Evolutionary conservation across 2,329 filamentous ascomycete species (phyloP).

Genomic region (Fusarium subglutinans): DNA sequence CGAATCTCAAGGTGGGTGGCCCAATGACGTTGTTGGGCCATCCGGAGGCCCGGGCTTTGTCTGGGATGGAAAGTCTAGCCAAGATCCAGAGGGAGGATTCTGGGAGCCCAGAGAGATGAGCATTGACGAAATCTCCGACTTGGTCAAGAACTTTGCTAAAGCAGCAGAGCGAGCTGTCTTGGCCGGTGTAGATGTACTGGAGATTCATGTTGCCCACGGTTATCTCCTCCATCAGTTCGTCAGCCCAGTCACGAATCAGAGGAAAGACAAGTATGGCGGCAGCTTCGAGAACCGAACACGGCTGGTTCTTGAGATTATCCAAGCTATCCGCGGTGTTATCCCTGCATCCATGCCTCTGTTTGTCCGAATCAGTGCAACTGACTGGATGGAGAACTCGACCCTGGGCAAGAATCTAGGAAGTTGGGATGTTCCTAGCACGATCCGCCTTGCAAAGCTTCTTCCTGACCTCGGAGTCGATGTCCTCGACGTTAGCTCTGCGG

Average conservation of each 20-base stretch:
- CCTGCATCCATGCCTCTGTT: not conserved
- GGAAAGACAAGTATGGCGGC: not conserved
- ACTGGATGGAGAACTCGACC: not conserved
- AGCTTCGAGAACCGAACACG: not conserved
- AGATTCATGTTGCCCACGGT: not conserved
- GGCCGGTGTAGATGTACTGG: not conserved
- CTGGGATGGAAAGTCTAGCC: not conserved
- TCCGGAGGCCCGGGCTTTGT: not conserved
- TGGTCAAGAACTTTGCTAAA: not conserved
- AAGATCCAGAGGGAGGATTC: not conserved
- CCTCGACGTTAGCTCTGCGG: not conserved
- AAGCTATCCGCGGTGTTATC: not conserved
- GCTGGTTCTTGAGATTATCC: not conserved
- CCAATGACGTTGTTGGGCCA: not conserved
- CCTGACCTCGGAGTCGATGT: not conserved
- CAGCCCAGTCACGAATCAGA: not conserved
- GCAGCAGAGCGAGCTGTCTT: not conserved
- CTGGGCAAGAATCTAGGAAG: not conserved
- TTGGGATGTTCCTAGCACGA: not conserved
- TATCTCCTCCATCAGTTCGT: not conserved
- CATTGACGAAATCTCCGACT: not conserved
- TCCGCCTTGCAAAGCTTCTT: not conserved
- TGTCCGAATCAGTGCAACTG: not conserved
- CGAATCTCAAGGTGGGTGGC: not conserved
- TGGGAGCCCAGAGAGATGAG: not conserved